phyloP scores from a whole-genome alignment of 441 rosid species.

The Hypseocharis bilobata region DNA sequence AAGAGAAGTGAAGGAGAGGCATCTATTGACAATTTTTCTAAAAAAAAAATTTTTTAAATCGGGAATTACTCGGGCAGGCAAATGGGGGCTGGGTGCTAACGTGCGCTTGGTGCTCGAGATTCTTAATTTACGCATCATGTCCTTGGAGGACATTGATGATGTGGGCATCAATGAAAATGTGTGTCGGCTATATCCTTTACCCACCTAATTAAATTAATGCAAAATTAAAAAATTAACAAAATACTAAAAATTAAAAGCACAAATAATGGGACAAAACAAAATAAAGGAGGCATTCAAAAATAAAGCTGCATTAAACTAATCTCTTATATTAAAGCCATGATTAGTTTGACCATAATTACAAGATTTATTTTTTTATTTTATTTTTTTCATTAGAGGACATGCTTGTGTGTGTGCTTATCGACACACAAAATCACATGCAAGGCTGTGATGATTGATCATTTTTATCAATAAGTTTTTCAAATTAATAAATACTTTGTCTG shows the following conservation, averaged over 20 bases:
- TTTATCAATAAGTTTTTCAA: neutral
- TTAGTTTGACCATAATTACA: slow-evolving; percentile 30
- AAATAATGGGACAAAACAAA: slow-evolving; percentile 15
- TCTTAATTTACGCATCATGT: slow-evolving; percentile 15
- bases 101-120: slow-evolving; percentile 15
- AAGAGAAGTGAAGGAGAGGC: neutral
- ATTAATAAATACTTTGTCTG: neutral
- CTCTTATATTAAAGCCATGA: slow-evolving; percentile 25
- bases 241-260: neutral
- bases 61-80: too few relatives aligned
- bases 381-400: too few relatives aligned
- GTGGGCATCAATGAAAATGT: slow-evolving; percentile 23
- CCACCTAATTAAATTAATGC: slow-evolving; percentile 21
- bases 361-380: neutral
- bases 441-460: neutral
- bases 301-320: slow-evolving; percentile 21
- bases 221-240: slow-evolving; percentile 11
- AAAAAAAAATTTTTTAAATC: neutral
- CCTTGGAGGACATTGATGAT: slow-evolving; percentile 13
- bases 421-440: slow-evolving; percentile 7
- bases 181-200: slow-evolving; percentile 38
- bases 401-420: neutral
- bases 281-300: neutral
- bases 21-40: neutral
- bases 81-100: slow-evolving; percentile 16